Evolutionary conservation across 2,329 filamentous ascomycete genomes (phyloP).

Genomic region (Calonectria pauciramosa): DNA sequence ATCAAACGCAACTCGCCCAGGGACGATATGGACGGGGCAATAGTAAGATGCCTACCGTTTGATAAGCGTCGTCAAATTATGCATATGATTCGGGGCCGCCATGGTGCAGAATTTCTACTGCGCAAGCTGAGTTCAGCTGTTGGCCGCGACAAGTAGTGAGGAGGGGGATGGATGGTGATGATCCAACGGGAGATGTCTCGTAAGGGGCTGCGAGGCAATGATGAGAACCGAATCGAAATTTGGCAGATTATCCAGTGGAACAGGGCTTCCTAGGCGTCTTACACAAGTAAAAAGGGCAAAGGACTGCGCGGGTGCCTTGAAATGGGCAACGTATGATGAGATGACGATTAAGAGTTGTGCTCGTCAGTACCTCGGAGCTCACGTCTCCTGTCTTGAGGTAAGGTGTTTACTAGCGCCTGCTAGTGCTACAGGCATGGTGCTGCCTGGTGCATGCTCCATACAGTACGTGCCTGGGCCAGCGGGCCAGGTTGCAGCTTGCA

Average conservation of each 20-base stretch:
- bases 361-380: background rate
- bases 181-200: slow-evolving; percentile 1
- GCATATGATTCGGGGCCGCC: slow-evolving; percentile 87
- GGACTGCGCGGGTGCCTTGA: background rate
- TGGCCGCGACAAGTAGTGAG: background rate
- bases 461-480: background rate
- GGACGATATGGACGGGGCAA: background rate
- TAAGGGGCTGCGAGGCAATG: background rate
- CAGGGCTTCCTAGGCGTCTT: slow-evolving; percentile 10
- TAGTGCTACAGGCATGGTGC: background rate
- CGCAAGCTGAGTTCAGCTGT: background rate
- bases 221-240: background rate
- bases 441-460: background rate
- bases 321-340: background rate
- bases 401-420: background rate
- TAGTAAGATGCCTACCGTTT: slow-evolving; percentile 78
- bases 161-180: background rate
- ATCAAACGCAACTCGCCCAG: background rate
- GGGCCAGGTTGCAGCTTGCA: background rate
- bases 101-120: slow-evolving; percentile 58
- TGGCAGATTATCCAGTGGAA: slow-evolving; percentile 31
- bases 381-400: background rate
- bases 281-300: background rate
- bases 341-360: background rate
- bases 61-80: slow-evolving; percentile 96